A percentile compares a stretch with the other conserved stretches of the same genome.
Conservation (phyloP, 129 eudicot species). For the Flaveria robusta region DNA sequence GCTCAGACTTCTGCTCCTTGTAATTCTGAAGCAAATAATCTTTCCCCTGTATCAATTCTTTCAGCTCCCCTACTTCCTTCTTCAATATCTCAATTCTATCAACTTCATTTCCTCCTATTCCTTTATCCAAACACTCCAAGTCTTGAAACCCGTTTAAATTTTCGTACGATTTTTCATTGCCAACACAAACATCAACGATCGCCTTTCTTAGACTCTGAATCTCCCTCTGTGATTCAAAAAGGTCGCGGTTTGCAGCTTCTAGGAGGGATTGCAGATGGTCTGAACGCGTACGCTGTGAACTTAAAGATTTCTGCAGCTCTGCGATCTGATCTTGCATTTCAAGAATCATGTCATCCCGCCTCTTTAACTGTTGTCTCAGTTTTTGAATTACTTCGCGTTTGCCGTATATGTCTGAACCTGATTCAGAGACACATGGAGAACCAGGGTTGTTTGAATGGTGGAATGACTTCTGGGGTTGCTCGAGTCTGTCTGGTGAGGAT, state of each 20-base stretch:
- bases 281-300: constrained; percentile 66
- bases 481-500: constrained; percentile 83
- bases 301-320: constrained; percentile 64
- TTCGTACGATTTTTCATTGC: constrained; percentile 52
- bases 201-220: constrained; percentile 86
- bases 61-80: constrained; percentile 65
- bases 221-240: constrained; percentile 86
- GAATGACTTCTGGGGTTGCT: constrained; percentile 76
- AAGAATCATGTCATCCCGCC: constrained; percentile 85
- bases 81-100: constrained; percentile 63
- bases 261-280: constrained; percentile 64
- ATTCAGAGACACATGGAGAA: constrained; percentile 88
- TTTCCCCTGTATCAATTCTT: constrained; percentile 73
- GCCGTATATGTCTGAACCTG: constrained; percentile 87
- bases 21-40: constrained; percentile 69
- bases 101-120: constrained; percentile 46
- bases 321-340: constrained; percentile 96
- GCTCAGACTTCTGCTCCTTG: constrained; percentile 82
- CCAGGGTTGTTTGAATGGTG: constrained; percentile 78
- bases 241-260: constrained; percentile 75
- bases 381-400: constrained; percentile 92
- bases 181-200: constrained; percentile 80
- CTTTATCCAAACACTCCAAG: constrained; percentile 47
- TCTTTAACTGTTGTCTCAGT: constrained; percentile 84
- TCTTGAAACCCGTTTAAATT: constrained; percentile 55